Evolutionary conservation across 805 yeast species (phyloP).

Genomic region (Schwanniomyces pseudopolymorphus): DNA sequence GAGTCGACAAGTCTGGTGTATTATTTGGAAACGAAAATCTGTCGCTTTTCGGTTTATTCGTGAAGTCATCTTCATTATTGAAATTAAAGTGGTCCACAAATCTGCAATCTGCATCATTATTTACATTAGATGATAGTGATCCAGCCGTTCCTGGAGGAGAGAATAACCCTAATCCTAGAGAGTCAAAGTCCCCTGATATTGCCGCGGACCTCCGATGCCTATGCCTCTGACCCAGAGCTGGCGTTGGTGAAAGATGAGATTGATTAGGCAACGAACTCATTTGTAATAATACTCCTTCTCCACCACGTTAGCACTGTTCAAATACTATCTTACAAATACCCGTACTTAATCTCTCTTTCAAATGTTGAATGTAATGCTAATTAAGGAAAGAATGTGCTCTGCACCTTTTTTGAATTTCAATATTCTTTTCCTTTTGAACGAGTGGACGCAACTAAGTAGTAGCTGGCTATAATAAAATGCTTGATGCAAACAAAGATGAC

Average conservation of each 20-base stretch:
- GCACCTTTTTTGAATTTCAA: background rate
- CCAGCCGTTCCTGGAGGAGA: conserved; percentile 20
- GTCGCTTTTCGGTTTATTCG: conserved; percentile 14
- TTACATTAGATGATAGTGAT: background rate
- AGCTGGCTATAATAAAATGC: background rate
- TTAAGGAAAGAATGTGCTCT: background rate
- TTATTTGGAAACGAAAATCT: conserved; percentile 31
- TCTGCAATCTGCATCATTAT: background rate
- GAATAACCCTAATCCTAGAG: conserved; percentile 36
- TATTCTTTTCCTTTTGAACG: background rate
- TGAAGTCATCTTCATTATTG: conserved; percentile 38
- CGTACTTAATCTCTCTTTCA: background rate
- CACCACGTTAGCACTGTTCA: background rate
- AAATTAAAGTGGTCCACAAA: conserved; percentile 28
- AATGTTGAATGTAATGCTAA: background rate
- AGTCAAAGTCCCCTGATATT: conserved; percentile 81
- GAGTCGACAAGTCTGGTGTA: conserved; percentile 13
- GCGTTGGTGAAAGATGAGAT: conserved; percentile 9
- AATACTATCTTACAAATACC: background rate
- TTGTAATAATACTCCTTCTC: background rate
- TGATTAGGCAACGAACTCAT: conserved; percentile 14
- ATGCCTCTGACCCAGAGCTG: conserved; percentile 40
- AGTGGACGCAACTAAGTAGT: background rate
- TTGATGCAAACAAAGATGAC: background rate
- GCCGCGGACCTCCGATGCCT: conserved; percentile 87